Percentiles rank a stretch among this genome's conserved stretches.
phyloP scores from a whole-genome alignment of 1,284 basidiomycete species.

The Schizopora paradoxa region DNA sequence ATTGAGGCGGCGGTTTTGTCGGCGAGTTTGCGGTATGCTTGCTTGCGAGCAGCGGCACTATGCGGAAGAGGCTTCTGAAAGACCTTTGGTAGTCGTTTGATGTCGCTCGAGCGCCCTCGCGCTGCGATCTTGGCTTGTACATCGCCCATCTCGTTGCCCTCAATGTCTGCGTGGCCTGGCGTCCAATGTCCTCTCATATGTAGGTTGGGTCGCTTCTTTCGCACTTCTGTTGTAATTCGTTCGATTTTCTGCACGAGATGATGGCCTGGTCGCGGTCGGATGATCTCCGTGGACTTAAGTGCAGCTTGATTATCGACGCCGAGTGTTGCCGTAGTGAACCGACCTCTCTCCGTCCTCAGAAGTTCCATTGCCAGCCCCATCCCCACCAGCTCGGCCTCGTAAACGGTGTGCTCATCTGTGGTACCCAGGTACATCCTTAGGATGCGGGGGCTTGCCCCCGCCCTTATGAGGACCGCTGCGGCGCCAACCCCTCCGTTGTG shows the following conservation, averaged over 20 bases:
- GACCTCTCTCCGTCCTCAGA: no score
- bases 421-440: conserved; percentile 21
- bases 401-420: conserved; percentile 22
- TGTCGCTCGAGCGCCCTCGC: conserved; percentile 8
- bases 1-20: neutral
- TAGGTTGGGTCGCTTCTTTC: conserved; percentile 1
- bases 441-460: conserved; percentile 1
- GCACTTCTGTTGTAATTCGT: no score
- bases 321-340: conserved; percentile 4
- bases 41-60: neutral
- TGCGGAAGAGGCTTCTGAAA: neutral
- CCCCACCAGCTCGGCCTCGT: conserved; percentile 26
- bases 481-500: conserved; percentile 25
- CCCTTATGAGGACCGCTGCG: conserved; percentile 24
- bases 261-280: conserved; percentile 16
- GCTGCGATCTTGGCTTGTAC: conserved; percentile 21
- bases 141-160: conserved; percentile 20
- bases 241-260: conserved; percentile 16
- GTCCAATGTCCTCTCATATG: conserved; percentile 19
- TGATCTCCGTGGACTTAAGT: conserved; percentile 12
- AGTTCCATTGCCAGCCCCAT: conserved; percentile 21
- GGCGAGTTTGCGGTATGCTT: neutral
- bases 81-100: no score
- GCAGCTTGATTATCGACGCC: conserved; percentile 23
- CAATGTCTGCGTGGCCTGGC: conserved; percentile 21